Base-by-base conservation (phyloP, 2,329 filamentous ascomycete genomes). In the Phaeosphaeriaceae sp. region DNA sequence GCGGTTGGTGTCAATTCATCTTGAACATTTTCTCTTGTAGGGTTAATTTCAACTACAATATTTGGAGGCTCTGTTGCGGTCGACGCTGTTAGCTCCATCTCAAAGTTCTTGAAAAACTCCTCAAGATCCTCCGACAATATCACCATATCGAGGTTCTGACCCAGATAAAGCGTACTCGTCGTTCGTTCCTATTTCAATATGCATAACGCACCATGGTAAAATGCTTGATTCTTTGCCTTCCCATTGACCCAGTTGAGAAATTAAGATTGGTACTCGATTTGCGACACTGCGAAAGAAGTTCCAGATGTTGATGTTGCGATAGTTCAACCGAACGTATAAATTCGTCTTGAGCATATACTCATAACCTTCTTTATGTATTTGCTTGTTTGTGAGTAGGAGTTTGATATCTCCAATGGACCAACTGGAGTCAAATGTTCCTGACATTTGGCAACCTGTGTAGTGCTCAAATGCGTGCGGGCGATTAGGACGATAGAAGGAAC, bases 351-450 rank as follows among this genome's bases (percentile, higher is more conserved):
- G 17, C 32, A 34, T 34, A 17, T 17, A 34, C 32, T 34, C 17
- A n/a, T 34, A 34, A n/a, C 32, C 32, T 34, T 34, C 32, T 17
- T 7, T 11, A 9, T 34, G 32, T 16, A 17, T 34, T 17, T 34
- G 32, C 6, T 51, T 51, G 34, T 51, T 54, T 11, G 45, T 41
- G 3, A 54, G 52, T 12, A 54, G 29, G 4, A 54, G n/a, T 15
- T 34, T 34, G 6, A 34, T 15, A 34, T 34, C 16, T 6, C 32
- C 32, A 34, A 34, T 6, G n/a, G 17, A 34, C 17, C 23, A 26
- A 11, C 17, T n/a, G n/a, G 12, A 11, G 7, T 34, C n/a, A n/a
- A 34, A 15, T 9, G 17, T 16, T 17, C 4, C 9, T 34, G 32
- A 9, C 4, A 15, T 9, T 15, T 15, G 9, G 32, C 17, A 34